Conservation (phyloP, 75 land plant genomes). For the Sequoiadendron giganteum region DNA sequence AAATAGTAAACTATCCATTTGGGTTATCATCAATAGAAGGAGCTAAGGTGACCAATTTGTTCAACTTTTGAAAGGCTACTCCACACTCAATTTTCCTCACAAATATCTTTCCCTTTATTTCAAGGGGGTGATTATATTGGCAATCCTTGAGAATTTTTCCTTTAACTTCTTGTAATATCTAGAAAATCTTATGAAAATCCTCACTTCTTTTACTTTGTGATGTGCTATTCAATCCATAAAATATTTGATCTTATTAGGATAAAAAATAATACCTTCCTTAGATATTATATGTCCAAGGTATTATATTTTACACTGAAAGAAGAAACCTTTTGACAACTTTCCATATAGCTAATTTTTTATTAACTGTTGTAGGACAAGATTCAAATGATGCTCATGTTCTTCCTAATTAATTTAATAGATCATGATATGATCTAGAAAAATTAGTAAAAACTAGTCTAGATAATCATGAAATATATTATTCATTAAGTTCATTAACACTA, state of each 20-base stretch:
- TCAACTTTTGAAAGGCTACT: too few relatives aligned
- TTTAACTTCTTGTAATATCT: too few relatives aligned
- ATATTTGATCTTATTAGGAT: neutral
- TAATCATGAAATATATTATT: neutral
- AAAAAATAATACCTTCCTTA: neutral
- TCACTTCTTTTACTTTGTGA: neutral
- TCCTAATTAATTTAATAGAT: neutral
- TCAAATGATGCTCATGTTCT: neutral
- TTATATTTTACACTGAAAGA: neutral
- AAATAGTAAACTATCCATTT: too few relatives aligned
- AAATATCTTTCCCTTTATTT: too few relatives aligned
- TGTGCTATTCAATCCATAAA: neutral
- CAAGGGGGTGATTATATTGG: too few relatives aligned
- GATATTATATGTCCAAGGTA: neutral
- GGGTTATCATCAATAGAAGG: too few relatives aligned
- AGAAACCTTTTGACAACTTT: neutral
- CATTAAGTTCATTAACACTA: too few relatives aligned
- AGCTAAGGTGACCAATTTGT: too few relatives aligned
- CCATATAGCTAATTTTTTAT: neutral
- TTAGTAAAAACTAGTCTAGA: neutral
- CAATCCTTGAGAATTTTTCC: too few relatives aligned
- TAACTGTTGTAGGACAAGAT: neutral
- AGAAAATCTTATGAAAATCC: too few relatives aligned
- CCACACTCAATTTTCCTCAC: too few relatives aligned
- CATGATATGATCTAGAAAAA: neutral